A percentile compares a stretch with the other conserved stretches of the same genome.
These are phyloP conservation scores for Paraglomus brasilianum DNA, from an alignment of 192 early-diverging fungal species.

Conservation along the genomic window DNA sequence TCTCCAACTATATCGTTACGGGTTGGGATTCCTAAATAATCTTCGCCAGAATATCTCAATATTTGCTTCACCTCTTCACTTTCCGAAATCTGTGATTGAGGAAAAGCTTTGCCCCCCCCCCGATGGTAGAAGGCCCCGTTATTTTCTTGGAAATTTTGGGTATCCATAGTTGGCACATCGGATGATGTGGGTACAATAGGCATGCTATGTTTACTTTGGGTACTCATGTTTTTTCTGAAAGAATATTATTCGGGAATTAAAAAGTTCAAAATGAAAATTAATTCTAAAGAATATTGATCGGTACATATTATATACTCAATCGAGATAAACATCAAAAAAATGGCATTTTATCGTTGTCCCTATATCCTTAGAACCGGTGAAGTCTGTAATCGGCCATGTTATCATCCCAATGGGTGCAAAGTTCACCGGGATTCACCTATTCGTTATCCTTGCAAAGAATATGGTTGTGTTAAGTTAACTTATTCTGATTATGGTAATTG, in stretches of 20 bases:
- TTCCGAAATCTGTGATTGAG: slow-evolving; percentile 20
- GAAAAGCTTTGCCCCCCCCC: neutral
- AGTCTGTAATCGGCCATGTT: slow-evolving; percentile 8
- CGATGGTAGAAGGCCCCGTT: neutral
- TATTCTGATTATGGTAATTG: slow-evolving; percentile 3
- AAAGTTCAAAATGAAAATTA: too few species aligned
- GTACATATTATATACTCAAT: too few species aligned
- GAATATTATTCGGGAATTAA: too few species aligned
- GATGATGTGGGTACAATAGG: too few species aligned
- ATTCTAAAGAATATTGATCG: too few species aligned
- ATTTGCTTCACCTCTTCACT: neutral
- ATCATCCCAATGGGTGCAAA: slow-evolving; percentile 8
- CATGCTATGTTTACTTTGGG: too few species aligned
- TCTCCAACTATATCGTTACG: neutral
- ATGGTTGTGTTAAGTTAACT: neutral
- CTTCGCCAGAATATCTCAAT: neutral
- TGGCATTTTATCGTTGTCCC: slow-evolving; percentile 3
- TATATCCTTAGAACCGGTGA: slow-evolving; percentile 4
- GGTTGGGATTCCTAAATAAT: neutral
- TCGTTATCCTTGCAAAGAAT: slow-evolving; percentile 8
- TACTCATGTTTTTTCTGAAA: too few species aligned
- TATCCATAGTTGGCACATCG: slow-evolving; percentile 3
- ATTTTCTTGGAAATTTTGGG: slow-evolving; percentile 10
- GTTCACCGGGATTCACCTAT: slow-evolving; percentile 7
- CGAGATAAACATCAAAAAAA: neutral